Conservation (phyloP, 169 alveolate species). For the Eimeria maxima region DNA sequence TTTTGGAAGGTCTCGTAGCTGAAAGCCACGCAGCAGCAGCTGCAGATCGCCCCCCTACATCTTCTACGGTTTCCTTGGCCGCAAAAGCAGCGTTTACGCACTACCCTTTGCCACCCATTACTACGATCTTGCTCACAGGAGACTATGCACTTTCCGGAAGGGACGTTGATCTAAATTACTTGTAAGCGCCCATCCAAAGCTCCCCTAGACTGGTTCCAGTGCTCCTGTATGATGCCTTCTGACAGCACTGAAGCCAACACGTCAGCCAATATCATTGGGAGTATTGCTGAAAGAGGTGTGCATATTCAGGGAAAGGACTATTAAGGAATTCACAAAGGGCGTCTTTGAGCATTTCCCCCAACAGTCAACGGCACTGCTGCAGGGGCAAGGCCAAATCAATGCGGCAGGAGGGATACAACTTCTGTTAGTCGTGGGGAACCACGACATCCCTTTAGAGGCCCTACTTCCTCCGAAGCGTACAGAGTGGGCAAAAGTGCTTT, state of each 20-base stretch:
- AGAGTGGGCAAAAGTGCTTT: constrained; percentile 19
- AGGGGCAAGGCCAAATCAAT: not conserved
- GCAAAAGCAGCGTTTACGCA: not conserved
- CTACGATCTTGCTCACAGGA: constrained; percentile 35
- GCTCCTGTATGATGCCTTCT: not conserved
- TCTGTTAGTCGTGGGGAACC: constrained; percentile 41
- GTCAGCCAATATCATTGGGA: not conserved
- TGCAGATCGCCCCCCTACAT: not conserved
- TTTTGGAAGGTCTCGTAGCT: constrained; percentile 13
- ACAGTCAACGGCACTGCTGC: not conserved
- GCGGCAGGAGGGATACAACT: not conserved
- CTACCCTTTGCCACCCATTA: constrained; percentile 50
- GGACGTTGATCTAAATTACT: not conserved
- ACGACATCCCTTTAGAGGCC: constrained; percentile 31
- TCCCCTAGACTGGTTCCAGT: not conserved
- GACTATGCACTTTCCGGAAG: not conserved
- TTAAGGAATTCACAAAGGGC: not conserved
- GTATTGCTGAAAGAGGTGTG: not conserved
- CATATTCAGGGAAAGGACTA: not conserved
- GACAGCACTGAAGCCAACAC: not conserved
- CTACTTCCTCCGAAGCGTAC: constrained; percentile 42
- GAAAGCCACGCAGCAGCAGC: constrained; percentile 1
- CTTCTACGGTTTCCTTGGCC: not conserved
- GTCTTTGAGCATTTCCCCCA: constrained; percentile 11
- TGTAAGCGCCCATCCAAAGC: not conserved